A percentile compares a stretch with the other conserved stretches of the same genome.
Evolutionary conservation across 1,139 yeast genomes (phyloP).

Genomic region (Candida frijolesensis): DNA sequence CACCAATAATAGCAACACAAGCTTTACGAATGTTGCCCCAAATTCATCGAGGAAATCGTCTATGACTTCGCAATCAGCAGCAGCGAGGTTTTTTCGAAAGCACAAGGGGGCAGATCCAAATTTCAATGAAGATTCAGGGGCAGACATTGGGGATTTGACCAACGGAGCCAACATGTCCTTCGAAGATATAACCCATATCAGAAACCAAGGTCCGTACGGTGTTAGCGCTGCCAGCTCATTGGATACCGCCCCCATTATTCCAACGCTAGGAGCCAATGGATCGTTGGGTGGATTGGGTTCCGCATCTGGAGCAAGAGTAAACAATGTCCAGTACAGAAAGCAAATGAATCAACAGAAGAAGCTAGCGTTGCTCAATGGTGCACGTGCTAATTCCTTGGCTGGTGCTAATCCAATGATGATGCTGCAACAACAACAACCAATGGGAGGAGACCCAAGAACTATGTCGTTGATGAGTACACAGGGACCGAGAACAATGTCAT

Average conservation of each 20-base stretch:
- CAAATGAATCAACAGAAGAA: conserved; percentile 71
- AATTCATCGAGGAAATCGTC: conserved; percentile 39
- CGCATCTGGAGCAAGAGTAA: conserved; percentile 25
- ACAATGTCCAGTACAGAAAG: conserved; percentile 65
- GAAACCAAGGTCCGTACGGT: conserved; percentile 68
- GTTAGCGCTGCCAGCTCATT: conserved; percentile 34
- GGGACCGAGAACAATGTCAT: conserved; percentile 33
- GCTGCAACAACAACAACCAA: conserved; percentile 22
- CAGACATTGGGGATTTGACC: conserved; percentile 45
- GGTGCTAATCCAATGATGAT: conserved; percentile 35
- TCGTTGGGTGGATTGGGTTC: conserved; percentile 9
- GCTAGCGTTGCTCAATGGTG: conserved; percentile 49
- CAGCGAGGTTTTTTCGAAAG: conserved; percentile 46
- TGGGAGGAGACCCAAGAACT: conserved; percentile 45
- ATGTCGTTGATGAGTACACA: conserved; percentile 53
- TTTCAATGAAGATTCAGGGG: conserved; percentile 57
- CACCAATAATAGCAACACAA: conserved; percentile 7
- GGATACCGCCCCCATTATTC: conserved; percentile 75
- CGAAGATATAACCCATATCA: conserved; percentile 61
- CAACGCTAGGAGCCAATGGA: conserved; percentile 48
- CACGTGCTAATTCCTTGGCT: conserved; percentile 48
- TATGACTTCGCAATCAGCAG: conserved; percentile 41
- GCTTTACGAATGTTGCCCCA: conserved; percentile 5
- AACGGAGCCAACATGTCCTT: conserved; percentile 53
- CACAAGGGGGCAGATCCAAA: conserved; percentile 30